Evolutionary conservation across 768 basidiomycete species (phyloP).

Genomic region (Mycena latifolia): DNA sequence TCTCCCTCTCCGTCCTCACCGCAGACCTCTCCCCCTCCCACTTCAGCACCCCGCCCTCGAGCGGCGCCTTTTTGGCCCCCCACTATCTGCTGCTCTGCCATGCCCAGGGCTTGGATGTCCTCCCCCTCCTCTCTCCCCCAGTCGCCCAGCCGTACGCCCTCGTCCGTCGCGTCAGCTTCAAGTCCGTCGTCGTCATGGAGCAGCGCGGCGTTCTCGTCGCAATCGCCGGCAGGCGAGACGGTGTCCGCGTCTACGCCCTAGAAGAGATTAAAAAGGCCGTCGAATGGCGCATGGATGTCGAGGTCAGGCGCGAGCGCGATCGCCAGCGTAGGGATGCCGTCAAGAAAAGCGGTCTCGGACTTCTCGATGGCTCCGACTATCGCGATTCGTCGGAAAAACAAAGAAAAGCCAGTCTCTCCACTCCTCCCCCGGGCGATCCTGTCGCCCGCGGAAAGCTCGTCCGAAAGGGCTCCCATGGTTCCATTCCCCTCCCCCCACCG

Average conservation of each 20-base stretch:
- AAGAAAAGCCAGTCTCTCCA: slow-evolving; percentile 63
- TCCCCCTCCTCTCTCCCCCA: slow-evolving; percentile 84
- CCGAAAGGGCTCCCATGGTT: slow-evolving; percentile 56
- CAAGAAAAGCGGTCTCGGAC: slow-evolving; percentile 61
- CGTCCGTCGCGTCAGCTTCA: slow-evolving; percentile 85
- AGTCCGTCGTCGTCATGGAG: slow-evolving; percentile 93
- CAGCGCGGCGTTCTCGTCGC: slow-evolving; percentile 92
- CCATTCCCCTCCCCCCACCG: slow-evolving; percentile 44
- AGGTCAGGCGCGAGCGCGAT: slow-evolving; percentile 81
- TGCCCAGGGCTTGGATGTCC: slow-evolving; percentile 86
- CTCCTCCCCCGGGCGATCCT: slow-evolving; percentile 56
- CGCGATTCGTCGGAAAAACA: slow-evolving; percentile 61
- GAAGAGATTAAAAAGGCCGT: slow-evolving; percentile 89
- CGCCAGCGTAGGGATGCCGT: slow-evolving; percentile 75
- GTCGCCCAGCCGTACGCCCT: slow-evolving; percentile 83
- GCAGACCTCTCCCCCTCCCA: slow-evolving; percentile 79
- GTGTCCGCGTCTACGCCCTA: slow-evolving; percentile 89
- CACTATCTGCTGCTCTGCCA: slow-evolving; percentile 89
- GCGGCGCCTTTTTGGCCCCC: slow-evolving; percentile 84
- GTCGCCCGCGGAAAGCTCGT: slow-evolving; percentile 45
- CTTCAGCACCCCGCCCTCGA: slow-evolving; percentile 80
- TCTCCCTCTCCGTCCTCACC: slow-evolving; percentile 77
- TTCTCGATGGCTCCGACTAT: slow-evolving; percentile 43
- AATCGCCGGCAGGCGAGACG: slow-evolving; percentile 88
- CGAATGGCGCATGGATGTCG: slow-evolving; percentile 89